These are phyloP conservation scores for Penicillium sp. DNA, from an alignment of 2,329 filamentous ascomycete genomes.

Conservation along the genomic window DNA sequence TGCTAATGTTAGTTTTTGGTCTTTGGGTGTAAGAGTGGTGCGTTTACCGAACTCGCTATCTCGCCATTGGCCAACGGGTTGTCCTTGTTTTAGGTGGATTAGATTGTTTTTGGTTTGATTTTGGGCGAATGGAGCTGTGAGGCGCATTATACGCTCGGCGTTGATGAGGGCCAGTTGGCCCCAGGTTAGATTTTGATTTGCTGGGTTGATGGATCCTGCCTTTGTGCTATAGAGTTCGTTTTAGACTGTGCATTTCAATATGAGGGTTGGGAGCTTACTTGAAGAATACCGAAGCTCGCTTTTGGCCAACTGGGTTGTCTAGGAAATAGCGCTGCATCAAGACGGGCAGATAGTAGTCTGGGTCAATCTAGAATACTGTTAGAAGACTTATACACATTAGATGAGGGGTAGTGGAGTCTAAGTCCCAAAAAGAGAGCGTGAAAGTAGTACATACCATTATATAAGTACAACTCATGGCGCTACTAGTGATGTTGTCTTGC, in stretches of 20 bases:
- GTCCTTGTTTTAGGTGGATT: constrained; percentile 56
- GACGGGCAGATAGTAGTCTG: constrained; percentile 62
- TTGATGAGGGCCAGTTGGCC: constrained; percentile 53
- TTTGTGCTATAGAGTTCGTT: constrained; percentile 35
- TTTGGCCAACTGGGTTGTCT: constrained; percentile 43
- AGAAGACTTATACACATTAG: not conserved
- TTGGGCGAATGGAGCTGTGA: constrained; percentile 55
- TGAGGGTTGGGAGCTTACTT: constrained; percentile 13
- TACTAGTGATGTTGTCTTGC: constrained; percentile 54
- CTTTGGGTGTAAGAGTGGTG: not conserved
- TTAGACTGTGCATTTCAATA: not conserved
- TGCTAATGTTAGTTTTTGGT: not conserved
- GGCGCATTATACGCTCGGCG: constrained; percentile 59
- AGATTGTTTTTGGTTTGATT: constrained; percentile 56
- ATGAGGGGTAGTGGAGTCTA: not conserved
- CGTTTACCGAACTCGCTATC: constrained; percentile 58
- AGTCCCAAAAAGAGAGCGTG: not conserved
- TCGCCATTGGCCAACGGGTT: constrained; percentile 63
- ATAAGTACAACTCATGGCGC: constrained; percentile 57
- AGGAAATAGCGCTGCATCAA: constrained; percentile 61
- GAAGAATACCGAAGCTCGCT: constrained; percentile 40
- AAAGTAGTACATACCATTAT: constrained; percentile 46
- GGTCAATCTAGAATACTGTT: constrained; percentile 50
- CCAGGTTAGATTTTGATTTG: constrained; percentile 57
- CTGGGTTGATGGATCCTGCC: constrained; percentile 50